Evolutionary conservation across 768 basidiomycete genomes (phyloP), one percentile per base, ranked within the genome.

Genomic region (Kwoniella botswanensis): DNA sequence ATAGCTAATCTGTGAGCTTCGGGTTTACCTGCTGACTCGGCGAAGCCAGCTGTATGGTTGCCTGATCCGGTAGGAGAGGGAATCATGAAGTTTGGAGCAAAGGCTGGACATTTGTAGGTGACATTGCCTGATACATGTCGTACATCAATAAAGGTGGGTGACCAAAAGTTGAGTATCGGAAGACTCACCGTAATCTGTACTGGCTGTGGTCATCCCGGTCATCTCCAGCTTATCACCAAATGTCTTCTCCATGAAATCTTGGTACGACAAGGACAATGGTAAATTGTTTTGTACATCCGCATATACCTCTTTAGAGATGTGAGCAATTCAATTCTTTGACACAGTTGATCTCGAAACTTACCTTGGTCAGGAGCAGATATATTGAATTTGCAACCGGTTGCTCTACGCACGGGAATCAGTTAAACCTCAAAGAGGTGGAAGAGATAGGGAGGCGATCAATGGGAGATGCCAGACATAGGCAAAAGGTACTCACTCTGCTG

Each of bases 351-450:
- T 35, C 35, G 35, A 35, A 52, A 55, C 70, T 71, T 15, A 74
- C 73, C 57, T 61, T 54, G 50, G 62, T 79, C 82, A 3, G 74
- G 68, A 15, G 76, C 75, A 9, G 83, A 79, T 61, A 90, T 82
- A 10, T 87, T 85, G 42, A 88, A 82, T 50, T 85, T 83, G 70
- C 91, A 92, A 2, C 87, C 89, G 0, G 92, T 90, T 1, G 92
- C 90, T 15, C 75, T 69, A 42, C 66, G 64, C 11, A 68, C 74
- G 35, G 70, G 66, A 26, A 72, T 77, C 50, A 7, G 18, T 26
- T 35, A 18, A 26, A 35, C 44, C 24, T 56, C 15, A 22, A 54
- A 41, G 35, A 13, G 53, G 29, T 1, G 26, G 11, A 15, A 21
- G 29, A 54, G 11, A 17, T 17, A 79, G 56, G 10, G 24, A 44